Base-by-base conservation (phyloP, 192 early-diverging fungal genomes). In the Rhizophagus sp. region DNA sequence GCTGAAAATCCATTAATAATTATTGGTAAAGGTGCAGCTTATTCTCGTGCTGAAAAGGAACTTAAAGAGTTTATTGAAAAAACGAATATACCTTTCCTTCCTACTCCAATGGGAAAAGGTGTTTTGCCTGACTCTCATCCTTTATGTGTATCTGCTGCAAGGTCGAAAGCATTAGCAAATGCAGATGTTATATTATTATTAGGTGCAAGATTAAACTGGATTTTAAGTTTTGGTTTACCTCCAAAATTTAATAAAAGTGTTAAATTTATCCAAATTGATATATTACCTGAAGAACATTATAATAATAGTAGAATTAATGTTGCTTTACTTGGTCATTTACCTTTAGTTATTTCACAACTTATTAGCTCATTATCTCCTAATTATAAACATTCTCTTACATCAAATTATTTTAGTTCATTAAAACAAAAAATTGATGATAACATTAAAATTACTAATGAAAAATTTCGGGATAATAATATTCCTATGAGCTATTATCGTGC, bases 51-150 rank as follows among this genome's bases (percentile, higher is more conserved):
- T 0, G 93, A 93, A 78, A 75, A 76, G 30, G 90, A 90, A 80
- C 72, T 93, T 34, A 81, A 78, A 15, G 81, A 84, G 39, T 80
- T 93, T 49, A 84, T 93, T 12, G 86, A 92, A 57, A 79, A 83
- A 67, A 87, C 88, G 33, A 78, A 84, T 34, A 89, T 91, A 62
- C 91, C 92, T 52, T 94, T 93, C 75, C 81, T 94, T 71, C 92
- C 93, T 36, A 93, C 93, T 17, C 91, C 93, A 13, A 90, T 90
- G 89, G 93, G 88, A 70, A 94, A 93, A 82, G 93, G 93, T 17
- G 85, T 94, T 4, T 74, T 94, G 7, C 81, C 92, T 4, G 93
- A 94, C 73, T 62, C 39, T 7, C 92, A 94, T 71, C 85, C 85
- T 30, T 82, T 88, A 61, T 91, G 90, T 63, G 90, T 87, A 8